Percentiles rank a stretch among this genome's conserved stretches.
Evolutionary conservation across 1,139 yeast genomes (phyloP).

Genomic region (Kluyveromyces sp.): DNA sequence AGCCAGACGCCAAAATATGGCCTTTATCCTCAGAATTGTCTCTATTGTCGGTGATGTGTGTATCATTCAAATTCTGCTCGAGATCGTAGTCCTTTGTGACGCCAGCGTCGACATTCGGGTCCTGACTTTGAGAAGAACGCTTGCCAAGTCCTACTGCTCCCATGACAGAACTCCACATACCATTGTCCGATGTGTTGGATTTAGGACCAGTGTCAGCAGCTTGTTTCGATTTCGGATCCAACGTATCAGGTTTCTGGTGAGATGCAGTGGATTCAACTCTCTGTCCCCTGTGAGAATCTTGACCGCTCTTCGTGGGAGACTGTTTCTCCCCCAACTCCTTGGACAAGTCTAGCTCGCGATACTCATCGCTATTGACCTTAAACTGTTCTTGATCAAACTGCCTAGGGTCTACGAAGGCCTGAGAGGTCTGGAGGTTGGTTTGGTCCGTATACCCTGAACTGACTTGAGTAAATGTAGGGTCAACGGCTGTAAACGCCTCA

Average conservation of each 20-base stretch:
- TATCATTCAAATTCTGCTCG: neutral
- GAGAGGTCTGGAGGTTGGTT: neutral
- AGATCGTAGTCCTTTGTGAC: neutral
- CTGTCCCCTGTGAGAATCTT: neutral
- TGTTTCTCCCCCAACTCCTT: neutral
- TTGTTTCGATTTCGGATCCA: neutral
- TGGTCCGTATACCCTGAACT: neutral
- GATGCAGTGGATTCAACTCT: neutral
- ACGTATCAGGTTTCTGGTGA: neutral
- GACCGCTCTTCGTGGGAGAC: neutral
- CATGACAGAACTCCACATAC: constrained; percentile 3
- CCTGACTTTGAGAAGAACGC: neutral
- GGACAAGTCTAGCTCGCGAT: neutral
- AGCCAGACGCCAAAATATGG: neutral
- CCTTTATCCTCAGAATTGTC: neutral
- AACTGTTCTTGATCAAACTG: neutral
- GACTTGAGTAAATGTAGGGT: neutral
- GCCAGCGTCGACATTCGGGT: neutral
- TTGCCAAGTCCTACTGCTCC: constrained; percentile 1
- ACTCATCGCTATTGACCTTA: neutral
- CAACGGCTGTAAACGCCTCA: neutral
- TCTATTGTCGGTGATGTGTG: neutral
- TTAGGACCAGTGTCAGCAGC: neutral
- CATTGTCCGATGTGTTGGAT: neutral
- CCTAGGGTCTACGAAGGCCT: neutral